A percentile compares a stretch with the other conserved stretches of the same genome.
Conservation (phyloP, 257 asterid genomes). For the Rehmannia glutinosa region DNA sequence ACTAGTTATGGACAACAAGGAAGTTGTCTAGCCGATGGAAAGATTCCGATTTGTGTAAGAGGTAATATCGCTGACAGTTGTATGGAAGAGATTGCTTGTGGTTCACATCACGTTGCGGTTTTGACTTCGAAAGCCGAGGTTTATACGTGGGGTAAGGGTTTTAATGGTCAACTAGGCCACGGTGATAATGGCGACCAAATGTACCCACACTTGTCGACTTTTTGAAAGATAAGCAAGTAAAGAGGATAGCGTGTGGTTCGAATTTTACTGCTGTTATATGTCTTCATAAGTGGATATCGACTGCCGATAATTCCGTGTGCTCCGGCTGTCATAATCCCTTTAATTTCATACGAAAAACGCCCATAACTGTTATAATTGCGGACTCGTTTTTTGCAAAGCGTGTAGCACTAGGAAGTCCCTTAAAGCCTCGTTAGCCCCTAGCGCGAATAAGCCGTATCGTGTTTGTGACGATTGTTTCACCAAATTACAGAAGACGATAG, state of each 20-base stretch:
- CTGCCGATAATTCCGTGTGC: slow-evolving; percentile 65
- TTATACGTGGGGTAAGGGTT: slow-evolving; percentile 89
- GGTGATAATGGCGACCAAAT: slow-evolving; percentile 53
- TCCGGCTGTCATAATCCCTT: slow-evolving; percentile 69
- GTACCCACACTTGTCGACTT: slow-evolving; percentile 56
- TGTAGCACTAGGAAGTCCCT: slow-evolving; percentile 67
- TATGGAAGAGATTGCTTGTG: slow-evolving; percentile 78
- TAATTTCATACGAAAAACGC: slow-evolving; percentile 75
- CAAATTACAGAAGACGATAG: slow-evolving; percentile 52
- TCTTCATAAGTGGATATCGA: slow-evolving; percentile 67
- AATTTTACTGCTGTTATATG: slow-evolving; percentile 75
- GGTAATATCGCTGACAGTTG: slow-evolving; percentile 43
- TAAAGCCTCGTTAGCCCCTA: slow-evolving; percentile 83
- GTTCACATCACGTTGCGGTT: slow-evolving; percentile 68
- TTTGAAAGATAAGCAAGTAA: slow-evolving; percentile 72
- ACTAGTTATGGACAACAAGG: slow-evolving; percentile 38
- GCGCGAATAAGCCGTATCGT: slow-evolving; percentile 68
- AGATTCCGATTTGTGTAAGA: slow-evolving; percentile 42
- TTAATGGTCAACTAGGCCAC: slow-evolving; percentile 79
- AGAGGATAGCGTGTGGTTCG: slow-evolving; percentile 69
- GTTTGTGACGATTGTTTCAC: slow-evolving; percentile 88
- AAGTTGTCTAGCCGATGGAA: slow-evolving; percentile 33
- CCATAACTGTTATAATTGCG: slow-evolving; percentile 94
- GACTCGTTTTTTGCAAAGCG: slow-evolving; percentile 73
- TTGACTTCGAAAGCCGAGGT: slow-evolving; percentile 74